These are phyloP conservation scores for Calycina herbarum DNA, from an alignment of 2,329 filamentous ascomycete species.

Conservation along the genomic window DNA sequence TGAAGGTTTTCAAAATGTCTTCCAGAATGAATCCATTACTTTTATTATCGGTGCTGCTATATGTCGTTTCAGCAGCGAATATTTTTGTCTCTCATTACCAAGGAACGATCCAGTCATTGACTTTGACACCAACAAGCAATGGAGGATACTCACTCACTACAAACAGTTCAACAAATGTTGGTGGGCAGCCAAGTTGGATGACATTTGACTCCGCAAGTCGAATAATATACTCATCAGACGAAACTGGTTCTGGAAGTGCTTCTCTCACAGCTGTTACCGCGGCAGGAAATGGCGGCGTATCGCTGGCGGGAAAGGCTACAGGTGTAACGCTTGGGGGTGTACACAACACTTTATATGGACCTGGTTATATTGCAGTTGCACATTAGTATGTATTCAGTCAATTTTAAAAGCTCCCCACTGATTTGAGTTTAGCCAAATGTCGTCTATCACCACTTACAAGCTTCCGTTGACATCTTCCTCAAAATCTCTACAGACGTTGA, in stretches of 20 bases:
- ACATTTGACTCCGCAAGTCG: slow-evolving; percentile 42
- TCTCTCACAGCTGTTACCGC: slow-evolving; percentile 40
- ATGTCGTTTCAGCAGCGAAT: slow-evolving; percentile 19
- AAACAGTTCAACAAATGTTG: slow-evolving; percentile 36
- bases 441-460: slow-evolving; percentile 29
- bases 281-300: slow-evolving; percentile 42
- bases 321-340: slow-evolving; percentile 23
- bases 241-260: slow-evolving; percentile 39
- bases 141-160: slow-evolving; percentile 19
- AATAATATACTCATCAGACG: slow-evolving; percentile 47
- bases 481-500: slow-evolving; percentile 40
- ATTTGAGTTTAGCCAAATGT: slow-evolving; percentile 20
- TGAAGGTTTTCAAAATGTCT: slow-evolving; percentile 12
- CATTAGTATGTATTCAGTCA: slow-evolving; percentile 27
- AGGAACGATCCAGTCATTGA: slow-evolving; percentile 45
- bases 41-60: slow-evolving; percentile 15
- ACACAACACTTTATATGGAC: slow-evolving; percentile 27
- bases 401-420: slow-evolving; percentile 8
- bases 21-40: slow-evolving; percentile 8
- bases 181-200: slow-evolving; percentile 47
- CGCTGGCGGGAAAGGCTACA: slow-evolving; percentile 34
- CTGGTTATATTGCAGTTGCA: slow-evolving; percentile 27
- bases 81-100: slow-evolving; percentile 41
- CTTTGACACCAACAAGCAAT: slow-evolving; percentile 30
- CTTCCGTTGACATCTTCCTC: slow-evolving; percentile 21